These are phyloP conservation scores for Picochlorum sp. DNA, from an alignment of 139 green algal genomes.

Conservation along the genomic window DNA sequence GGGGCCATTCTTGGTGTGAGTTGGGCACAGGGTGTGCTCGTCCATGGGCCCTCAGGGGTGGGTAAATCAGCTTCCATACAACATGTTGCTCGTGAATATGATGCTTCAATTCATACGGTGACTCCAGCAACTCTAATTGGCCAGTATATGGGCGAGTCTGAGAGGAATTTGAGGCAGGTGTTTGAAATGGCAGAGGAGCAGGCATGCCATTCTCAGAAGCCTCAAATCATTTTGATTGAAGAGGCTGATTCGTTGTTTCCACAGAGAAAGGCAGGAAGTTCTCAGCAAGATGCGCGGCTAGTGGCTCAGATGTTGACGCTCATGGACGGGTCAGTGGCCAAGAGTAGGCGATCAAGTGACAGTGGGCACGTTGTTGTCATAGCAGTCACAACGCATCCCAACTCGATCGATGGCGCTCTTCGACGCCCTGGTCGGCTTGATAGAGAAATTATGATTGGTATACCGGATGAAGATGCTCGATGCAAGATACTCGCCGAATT, in stretches of 20 bases:
- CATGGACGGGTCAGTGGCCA: slow-evolving; percentile 56
- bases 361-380: slow-evolving; percentile 49
- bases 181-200: slow-evolving; percentile 66
- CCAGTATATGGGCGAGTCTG: slow-evolving; percentile 68
- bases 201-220: slow-evolving; percentile 12
- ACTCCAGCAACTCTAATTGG: slow-evolving; percentile 57
- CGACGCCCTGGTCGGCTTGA: slow-evolving; percentile 80
- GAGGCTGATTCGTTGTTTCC: slow-evolving; percentile 85
- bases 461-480: slow-evolving; percentile 19
- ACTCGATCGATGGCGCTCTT: slow-evolving; percentile 82
- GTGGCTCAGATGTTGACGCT: slow-evolving; percentile 93
- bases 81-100: slow-evolving; percentile 42
- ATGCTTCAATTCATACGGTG: slow-evolving; percentile 49
- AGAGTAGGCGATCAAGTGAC: background rate
- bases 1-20: slow-evolving; percentile 62
- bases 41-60: slow-evolving; percentile 43
- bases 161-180: slow-evolving; percentile 65
- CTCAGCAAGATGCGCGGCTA: slow-evolving; percentile 68
- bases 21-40: slow-evolving; percentile 40
- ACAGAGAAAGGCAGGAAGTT: slow-evolving; percentile 32
- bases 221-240: slow-evolving; percentile 80
- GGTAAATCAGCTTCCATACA: slow-evolving; percentile 42
- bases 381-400: slow-evolving; percentile 78
- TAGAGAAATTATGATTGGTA: slow-evolving; percentile 58
- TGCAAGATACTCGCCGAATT: slow-evolving; percentile 45